phyloP scores from a whole-genome alignment of 2,329 filamentous ascomycete genomes.

The Ascochyta koolunga region DNA sequence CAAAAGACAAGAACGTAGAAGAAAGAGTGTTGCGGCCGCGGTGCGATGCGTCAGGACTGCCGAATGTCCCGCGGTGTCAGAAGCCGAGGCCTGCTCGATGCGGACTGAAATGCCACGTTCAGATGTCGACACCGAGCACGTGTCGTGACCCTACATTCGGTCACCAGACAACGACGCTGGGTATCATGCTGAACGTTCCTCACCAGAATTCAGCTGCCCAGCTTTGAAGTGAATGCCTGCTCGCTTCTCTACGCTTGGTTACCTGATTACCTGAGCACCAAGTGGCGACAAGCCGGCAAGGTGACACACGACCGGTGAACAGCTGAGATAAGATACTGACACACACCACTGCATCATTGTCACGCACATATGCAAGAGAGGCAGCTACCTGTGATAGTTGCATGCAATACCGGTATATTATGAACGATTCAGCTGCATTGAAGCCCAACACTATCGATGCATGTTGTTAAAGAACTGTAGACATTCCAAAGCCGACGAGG shows the following conservation, averaged over 20 bases:
- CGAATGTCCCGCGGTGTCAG: constrained; percentile 11
- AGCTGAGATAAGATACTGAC: constrained; percentile 14
- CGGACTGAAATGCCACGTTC: constrained; percentile 19
- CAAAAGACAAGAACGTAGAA: constrained; percentile 7
- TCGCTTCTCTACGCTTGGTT: background rate
- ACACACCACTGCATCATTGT: constrained; percentile 6
- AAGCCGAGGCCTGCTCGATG: constrained; percentile 29
- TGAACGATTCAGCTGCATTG: background rate
- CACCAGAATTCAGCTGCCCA: background rate
- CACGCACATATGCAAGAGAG: background rate
- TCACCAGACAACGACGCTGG: background rate
- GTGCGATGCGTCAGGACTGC: background rate
- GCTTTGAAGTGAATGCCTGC: background rate
- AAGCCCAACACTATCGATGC: background rate
- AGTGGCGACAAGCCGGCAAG: constrained; percentile 3
- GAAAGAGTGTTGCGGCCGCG: constrained; percentile 1
- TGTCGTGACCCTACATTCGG: background rate
- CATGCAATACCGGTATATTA: constrained; percentile 11
- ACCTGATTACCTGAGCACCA: background rate
- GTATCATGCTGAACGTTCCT: background rate
- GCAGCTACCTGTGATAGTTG: background rate
- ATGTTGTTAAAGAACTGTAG: background rate
- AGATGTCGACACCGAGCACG: constrained; percentile 1
- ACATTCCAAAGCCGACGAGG: background rate
- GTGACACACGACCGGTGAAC: constrained; percentile 27